Base-by-base conservation (phyloP, 345 rosid genomes). In the Dipteronia dyeriana region DNA sequence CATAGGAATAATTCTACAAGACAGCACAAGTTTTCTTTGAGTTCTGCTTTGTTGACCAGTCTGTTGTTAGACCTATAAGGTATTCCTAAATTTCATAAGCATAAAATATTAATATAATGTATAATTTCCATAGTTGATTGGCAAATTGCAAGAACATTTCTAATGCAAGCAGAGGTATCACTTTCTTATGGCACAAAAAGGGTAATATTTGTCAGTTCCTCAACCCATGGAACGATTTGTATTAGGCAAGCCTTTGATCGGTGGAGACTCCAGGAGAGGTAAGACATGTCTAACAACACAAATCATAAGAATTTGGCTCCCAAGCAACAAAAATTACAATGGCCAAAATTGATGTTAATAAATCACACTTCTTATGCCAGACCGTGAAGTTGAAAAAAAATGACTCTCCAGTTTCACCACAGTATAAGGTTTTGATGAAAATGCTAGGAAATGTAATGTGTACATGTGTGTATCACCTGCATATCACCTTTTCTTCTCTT, bases 391-490 rank as follows among this genome's bases (percentile, higher is more conserved):
- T 57, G 56, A 70, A 71, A 66, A 61, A 60, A 51, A 31, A 45
- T 25, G 70, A 26, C 41, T 62, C 60, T 5, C 68, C 73, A 69
- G 16, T 29, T 62, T 61, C 49, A 17, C 57, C 39, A 79, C 54
- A 3, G 7, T 38, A 39, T 59, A n/a, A 73, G 57, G 29, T 41
- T 73, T 57, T 13, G 62, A 68, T 20, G 31, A 14, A 73, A 79
- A 61, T 13, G 25, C 74, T 19, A 19, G 25, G 47, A 41, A 54
- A 25, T 23, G 16, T 1, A 72, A 2, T 53, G n/a, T n/a, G n/a
- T n/a, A 26, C 1, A 26, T 26, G 26, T 26, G 26, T 31, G 38
- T 34, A 26, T 26, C 26, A 26, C 1, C 1, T 26, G 1, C 26
- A 26, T 26, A 26, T 26, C 26, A 26, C 26, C 26, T 26, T 19